Evolutionary conservation across 73 alveolate genomes (phyloP).

Genomic region (Effrenium voratum): DNA sequence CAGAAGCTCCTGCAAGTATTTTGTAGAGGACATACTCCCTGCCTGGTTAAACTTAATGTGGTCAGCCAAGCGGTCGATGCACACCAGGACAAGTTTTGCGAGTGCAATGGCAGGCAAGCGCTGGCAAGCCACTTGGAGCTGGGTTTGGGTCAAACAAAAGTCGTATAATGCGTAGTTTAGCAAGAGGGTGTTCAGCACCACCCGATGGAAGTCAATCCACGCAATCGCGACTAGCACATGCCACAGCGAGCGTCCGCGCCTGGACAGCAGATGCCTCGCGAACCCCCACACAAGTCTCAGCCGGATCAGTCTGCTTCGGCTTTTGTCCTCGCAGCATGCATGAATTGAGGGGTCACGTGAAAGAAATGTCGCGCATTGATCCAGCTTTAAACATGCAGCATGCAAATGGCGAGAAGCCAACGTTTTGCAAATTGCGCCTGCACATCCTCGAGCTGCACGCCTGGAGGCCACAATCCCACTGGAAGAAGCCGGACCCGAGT

Average conservation of each 20-base stretch:
- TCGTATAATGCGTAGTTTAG: constrained; percentile 40
- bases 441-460: neutral
- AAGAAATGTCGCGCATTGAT: too few species aligned
- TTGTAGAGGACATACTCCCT: too few species aligned
- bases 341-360: too few species aligned
- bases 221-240: neutral
- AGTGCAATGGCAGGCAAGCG: neutral
- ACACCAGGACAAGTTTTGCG: neutral
- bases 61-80: neutral
- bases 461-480: neutral
- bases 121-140: neutral
- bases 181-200: constrained; percentile 21
- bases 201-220: constrained; percentile 1
- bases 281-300: neutral
- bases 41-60: neutral
- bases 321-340: neutral
- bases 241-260: neutral
- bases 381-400: too few species aligned
- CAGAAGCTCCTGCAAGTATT: neutral
- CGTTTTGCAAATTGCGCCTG: too few species aligned
- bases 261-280: neutral
- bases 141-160: neutral
- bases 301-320: neutral
- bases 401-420: too few species aligned
- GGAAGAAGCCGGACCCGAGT: constrained; percentile 53